phyloP scores from a whole-genome alignment of 805 yeast genomes.

The Blastobotrys parvus region DNA sequence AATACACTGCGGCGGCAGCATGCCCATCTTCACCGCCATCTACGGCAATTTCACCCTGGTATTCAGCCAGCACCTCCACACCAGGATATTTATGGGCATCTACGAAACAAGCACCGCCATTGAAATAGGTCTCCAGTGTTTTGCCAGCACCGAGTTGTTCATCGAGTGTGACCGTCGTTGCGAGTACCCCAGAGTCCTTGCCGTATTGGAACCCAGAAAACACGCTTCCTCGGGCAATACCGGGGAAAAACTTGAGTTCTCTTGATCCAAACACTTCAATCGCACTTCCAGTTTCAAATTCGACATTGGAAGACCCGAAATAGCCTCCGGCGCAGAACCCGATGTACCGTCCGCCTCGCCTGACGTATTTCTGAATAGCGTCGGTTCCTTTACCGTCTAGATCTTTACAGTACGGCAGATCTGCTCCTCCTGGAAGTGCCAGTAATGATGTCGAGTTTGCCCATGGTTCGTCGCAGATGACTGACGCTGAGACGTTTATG shows the following conservation, averaged over 20 bases:
- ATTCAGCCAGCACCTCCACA: slow-evolving; percentile 69
- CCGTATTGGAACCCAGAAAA: slow-evolving; percentile 74
- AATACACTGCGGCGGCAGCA: slow-evolving; percentile 64
- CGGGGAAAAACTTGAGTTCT: slow-evolving; percentile 77
- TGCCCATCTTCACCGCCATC: slow-evolving; percentile 24
- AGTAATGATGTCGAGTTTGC: slow-evolving; percentile 63
- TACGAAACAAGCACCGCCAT: slow-evolving; percentile 86
- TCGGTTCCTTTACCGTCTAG: slow-evolving; percentile 64
- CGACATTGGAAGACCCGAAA: slow-evolving; percentile 64
- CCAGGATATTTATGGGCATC: slow-evolving; percentile 48
- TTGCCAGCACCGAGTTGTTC: slow-evolving; percentile 1
- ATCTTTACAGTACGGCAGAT: slow-evolving; percentile 68
- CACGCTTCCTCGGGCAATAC: slow-evolving; percentile 74
- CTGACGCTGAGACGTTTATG: slow-evolving; percentile 51
- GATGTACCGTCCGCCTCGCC: slow-evolving; percentile 70
- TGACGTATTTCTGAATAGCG: slow-evolving; percentile 53
- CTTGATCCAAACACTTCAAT: slow-evolving; percentile 83
- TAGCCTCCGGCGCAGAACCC: slow-evolving; percentile 98
- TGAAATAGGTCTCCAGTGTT: slow-evolving; percentile 43
- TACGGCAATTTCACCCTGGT: slow-evolving; percentile 49
- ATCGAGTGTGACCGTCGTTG: slow-evolving; percentile 40
- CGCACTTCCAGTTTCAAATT: slow-evolving; percentile 68
- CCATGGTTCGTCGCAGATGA: slow-evolving; percentile 83
- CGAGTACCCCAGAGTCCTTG: slow-evolving; percentile 66
- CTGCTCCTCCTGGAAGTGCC: slow-evolving; percentile 97